Percentiles rank a stretch among this genome's conserved stretches.
These are phyloP conservation scores for Neonectria sp. DNA, from an alignment of 2,329 filamentous ascomycete genomes.

Conservation along the genomic window DNA sequence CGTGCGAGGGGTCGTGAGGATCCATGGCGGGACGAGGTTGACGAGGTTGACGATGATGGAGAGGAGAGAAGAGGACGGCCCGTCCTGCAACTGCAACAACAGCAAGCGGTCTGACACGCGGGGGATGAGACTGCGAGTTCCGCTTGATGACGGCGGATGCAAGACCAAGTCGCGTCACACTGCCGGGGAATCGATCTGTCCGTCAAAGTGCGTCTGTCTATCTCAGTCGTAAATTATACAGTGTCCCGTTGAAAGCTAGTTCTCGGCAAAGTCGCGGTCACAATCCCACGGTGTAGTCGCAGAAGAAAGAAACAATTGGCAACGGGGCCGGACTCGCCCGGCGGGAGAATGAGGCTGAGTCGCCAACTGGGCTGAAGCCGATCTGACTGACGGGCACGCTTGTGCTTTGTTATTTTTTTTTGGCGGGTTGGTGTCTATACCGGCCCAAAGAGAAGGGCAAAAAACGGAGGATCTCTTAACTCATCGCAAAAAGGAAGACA, in stretches of 20 bases:
- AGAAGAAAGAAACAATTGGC: not conserved
- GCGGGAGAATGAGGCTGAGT: not conserved
- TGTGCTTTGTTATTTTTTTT: not conserved
- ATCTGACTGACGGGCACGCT: not conserved
- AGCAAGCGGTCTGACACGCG: not conserved
- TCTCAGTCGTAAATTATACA: not conserved
- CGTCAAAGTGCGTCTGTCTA: not conserved
- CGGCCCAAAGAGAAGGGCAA: not conserved
- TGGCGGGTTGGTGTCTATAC: not conserved
- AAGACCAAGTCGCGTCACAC: not conserved
- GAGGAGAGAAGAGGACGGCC: not conserved
- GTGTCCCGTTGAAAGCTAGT: not conserved
- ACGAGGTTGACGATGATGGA: constrained; percentile 2
- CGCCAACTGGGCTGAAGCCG: not conserved
- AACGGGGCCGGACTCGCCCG: not conserved
- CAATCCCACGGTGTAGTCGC: not conserved
- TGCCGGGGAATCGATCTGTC: not conserved
- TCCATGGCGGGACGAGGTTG: constrained; percentile 33
- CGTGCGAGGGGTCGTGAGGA: constrained; percentile 32
- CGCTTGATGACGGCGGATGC: constrained; percentile 2
- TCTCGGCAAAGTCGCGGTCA: not conserved
- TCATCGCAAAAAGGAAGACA: not conserved
- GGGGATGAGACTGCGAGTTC: not conserved
- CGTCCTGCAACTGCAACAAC: too few relatives aligned
- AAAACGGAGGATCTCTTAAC: not conserved